Percentiles rank a stretch among this genome's conserved stretches.
phyloP scores from a whole-genome alignment of 73 alveolate species.

The Stentor coeruleus region DNA sequence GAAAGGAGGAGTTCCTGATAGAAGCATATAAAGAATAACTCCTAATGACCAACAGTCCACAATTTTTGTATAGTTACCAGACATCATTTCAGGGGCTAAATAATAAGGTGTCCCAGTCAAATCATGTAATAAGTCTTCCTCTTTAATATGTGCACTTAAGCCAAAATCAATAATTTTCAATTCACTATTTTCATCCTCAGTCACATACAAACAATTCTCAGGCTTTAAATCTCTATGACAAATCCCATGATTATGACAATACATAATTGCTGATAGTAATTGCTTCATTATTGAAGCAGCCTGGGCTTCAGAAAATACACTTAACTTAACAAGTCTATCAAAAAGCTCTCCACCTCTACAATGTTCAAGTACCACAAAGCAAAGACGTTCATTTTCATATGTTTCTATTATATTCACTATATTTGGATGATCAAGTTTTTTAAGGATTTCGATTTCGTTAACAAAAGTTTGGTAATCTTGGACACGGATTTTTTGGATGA shows the following conservation, averaged over 20 bases:
- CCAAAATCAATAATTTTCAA: constrained; percentile 37
- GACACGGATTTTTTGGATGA: constrained; percentile 35
- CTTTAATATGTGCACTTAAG: constrained; percentile 37
- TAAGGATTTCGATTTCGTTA: constrained; percentile 49
- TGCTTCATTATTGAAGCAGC: constrained; percentile 27
- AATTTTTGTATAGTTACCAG: not conserved
- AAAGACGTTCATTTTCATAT: not conserved
- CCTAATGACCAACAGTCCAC: constrained; percentile 16
- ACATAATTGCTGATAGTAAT: constrained; percentile 50
- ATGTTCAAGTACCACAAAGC: constrained; percentile 14
- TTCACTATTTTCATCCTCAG: constrained; percentile 34
- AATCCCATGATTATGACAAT: constrained; percentile 56
- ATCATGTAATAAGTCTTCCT: not conserved
- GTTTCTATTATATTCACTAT: constrained; percentile 4
- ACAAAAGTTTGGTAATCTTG: constrained; percentile 37
- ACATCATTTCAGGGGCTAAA: constrained; percentile 20
- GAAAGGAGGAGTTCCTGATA: not conserved
- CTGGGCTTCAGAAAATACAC: not conserved
- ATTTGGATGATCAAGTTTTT: constrained; percentile 27
- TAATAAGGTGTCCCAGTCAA: not conserved
- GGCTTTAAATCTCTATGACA: constrained; percentile 77
- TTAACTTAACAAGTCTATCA: not conserved
- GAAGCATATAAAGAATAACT: not conserved
- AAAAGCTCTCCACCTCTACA: constrained; percentile 28
- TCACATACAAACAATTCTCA: constrained; percentile 49